phyloP scores from a whole-genome alignment of 108 stramenopile genomes.

The Thalassiosira profunda region DNA sequence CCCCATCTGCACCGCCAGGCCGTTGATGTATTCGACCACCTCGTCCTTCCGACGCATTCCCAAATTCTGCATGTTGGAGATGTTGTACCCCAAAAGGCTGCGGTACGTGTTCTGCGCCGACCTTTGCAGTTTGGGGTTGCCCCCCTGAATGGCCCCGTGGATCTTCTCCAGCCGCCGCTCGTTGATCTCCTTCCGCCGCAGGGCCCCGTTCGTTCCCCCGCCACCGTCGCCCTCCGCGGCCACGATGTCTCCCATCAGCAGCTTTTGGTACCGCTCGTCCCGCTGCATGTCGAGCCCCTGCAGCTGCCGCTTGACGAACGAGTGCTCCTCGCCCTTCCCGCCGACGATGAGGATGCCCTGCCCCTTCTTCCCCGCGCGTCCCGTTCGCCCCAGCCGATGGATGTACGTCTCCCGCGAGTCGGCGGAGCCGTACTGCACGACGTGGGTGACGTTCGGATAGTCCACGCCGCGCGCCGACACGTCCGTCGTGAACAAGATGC shows the following conservation, averaged over 20 bases:
- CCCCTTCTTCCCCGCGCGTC: constrained; percentile 69
- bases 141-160: constrained; percentile 11
- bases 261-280: constrained; percentile 33
- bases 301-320: constrained; percentile 30
- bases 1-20: constrained; percentile 49
- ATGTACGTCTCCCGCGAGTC: constrained; percentile 81
- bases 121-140: constrained; percentile 14
- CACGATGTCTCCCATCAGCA: constrained; percentile 29
- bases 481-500: constrained; percentile 78
- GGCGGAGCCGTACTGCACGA: constrained; percentile 77
- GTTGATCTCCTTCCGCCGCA: constrained; percentile 34
- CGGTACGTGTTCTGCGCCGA: constrained; percentile 38
- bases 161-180: constrained; percentile 40
- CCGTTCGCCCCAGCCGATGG: constrained; percentile 88
- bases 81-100: constrained; percentile 83
- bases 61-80: constrained; percentile 43
- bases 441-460: constrained; percentile 80
- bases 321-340: constrained; percentile 17
- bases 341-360: constrained; percentile 44
- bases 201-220: constrained; percentile 24
- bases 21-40: constrained; percentile 61
- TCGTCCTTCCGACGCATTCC: constrained; percentile 49
- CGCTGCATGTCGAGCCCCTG: constrained; percentile 34
- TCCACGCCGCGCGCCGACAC: constrained; percentile 88
- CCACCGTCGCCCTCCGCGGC: constrained; percentile 18